Evolutionary conservation across 1,284 basidiomycete species (phyloP).

Genomic region (Ustilago trichophora): DNA sequence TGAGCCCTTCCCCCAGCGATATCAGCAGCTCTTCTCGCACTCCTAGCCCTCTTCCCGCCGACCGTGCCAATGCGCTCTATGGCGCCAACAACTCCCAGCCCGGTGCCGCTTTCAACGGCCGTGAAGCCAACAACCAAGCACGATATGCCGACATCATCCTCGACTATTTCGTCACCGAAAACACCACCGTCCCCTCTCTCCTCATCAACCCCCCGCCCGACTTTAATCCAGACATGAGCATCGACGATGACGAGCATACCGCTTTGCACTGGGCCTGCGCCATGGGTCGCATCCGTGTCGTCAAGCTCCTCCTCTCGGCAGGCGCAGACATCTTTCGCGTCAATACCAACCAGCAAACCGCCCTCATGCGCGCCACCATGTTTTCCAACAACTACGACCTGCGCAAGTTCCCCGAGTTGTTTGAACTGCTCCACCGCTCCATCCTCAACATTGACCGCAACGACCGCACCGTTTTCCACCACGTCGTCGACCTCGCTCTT

Average conservation of each 20-base stretch:
- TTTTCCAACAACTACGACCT: slow-evolving; percentile 99
- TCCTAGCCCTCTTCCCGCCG: slow-evolving; percentile 75
- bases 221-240: slow-evolving; percentile 94
- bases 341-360: slow-evolving; percentile 95
- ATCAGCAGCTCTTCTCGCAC: slow-evolving; percentile 86
- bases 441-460: slow-evolving; percentile 98
- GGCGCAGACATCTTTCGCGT: slow-evolving; percentile 97
- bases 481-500: slow-evolving; percentile 98
- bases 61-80: slow-evolving; percentile 46
- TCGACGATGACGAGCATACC: slow-evolving; percentile 98
- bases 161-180: slow-evolving; percentile 99
- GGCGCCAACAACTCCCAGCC: no score
- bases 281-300: slow-evolving; percentile 96
- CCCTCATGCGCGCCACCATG: slow-evolving; percentile 98
- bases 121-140: slow-evolving; percentile 44
- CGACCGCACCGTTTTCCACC: slow-evolving; percentile 98
- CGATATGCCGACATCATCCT: slow-evolving; percentile 92
- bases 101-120: slow-evolving; percentile 27
- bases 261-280: slow-evolving; percentile 98
- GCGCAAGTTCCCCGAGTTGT: slow-evolving; percentile 97
- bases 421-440: slow-evolving; percentile 93
- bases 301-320: slow-evolving; percentile 91
- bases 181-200: slow-evolving; percentile 87
- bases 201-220: slow-evolving; percentile 88
- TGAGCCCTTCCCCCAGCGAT: slow-evolving; percentile 84